A percentile compares a stretch with the other conserved stretches of the same genome.
phyloP scores from a whole-genome alignment of 1,284 basidiomycete species.

The Violaceomyces palustris region DNA sequence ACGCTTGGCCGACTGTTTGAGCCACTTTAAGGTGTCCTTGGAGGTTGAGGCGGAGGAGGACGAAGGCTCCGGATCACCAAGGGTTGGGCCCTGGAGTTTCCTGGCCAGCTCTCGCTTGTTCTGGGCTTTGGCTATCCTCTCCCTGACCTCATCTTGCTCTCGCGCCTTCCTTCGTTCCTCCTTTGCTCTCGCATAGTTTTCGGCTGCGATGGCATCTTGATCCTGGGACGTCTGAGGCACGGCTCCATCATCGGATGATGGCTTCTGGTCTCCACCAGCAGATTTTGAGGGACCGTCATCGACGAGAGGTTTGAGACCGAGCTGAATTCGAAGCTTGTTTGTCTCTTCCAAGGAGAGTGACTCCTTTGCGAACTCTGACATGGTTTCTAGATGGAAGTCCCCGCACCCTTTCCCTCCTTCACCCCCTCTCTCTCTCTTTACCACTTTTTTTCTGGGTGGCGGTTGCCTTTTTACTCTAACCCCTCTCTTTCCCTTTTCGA shows the following conservation, averaged over 20 bases:
- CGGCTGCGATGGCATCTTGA: slow-evolving; percentile 52
- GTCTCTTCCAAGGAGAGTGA: slow-evolving; percentile 93
- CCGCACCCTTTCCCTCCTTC: too few relatives aligned
- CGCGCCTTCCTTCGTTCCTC: slow-evolving; percentile 67
- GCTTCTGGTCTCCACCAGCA: too few relatives aligned
- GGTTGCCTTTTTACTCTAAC: too few relatives aligned
- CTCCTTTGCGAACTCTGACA: slow-evolving; percentile 57
- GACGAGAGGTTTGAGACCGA: slow-evolving; percentile 89
- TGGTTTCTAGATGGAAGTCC: slow-evolving; percentile 14
- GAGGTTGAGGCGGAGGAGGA: slow-evolving; percentile 36
- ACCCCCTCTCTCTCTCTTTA: too few relatives aligned
- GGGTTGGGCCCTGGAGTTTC: slow-evolving; percentile 80
- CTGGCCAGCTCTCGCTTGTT: slow-evolving; percentile 85
- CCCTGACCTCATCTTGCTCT: slow-evolving; percentile 60
- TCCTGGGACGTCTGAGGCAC: slow-evolving; percentile 18
- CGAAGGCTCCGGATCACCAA: slow-evolving; percentile 64
- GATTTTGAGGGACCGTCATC: slow-evolving; percentile 41
- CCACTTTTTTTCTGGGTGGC: too few relatives aligned
- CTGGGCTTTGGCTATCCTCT: slow-evolving; percentile 58
- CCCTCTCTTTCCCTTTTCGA: too few relatives aligned
- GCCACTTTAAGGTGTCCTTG: slow-evolving; percentile 71
- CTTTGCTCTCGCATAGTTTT: slow-evolving; percentile 55
- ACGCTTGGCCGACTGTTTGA: slow-evolving; percentile 78
- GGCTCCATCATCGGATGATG: not conserved
- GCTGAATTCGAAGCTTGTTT: slow-evolving; percentile 88